Conservation (phyloP, 1,284 basidiomycete genomes). For the Fomitiporia mediterranea region DNA sequence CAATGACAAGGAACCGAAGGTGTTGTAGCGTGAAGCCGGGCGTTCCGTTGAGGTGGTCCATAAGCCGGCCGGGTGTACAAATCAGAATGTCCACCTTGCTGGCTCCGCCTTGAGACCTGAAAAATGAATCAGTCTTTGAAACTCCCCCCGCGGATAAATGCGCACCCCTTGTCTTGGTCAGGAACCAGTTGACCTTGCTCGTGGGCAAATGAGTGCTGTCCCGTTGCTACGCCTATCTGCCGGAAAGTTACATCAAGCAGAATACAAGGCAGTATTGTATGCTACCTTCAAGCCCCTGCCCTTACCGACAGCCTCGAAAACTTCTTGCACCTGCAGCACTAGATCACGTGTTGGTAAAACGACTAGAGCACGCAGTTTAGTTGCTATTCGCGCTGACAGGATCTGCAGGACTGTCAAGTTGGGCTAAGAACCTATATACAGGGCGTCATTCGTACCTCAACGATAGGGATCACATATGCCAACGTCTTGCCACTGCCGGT, state of each 20-base stretch:
- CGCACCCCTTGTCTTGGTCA: conserved; percentile 46
- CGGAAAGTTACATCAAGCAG: conserved; percentile 8
- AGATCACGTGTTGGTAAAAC: conserved; percentile 94
- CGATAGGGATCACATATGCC: conserved; percentile 88
- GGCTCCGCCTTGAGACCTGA: conserved; percentile 67
- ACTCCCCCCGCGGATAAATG: conserved; percentile 7
- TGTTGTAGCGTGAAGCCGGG: conserved; percentile 91
- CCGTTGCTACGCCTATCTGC: conserved; percentile 76
- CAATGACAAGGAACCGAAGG: conserved; percentile 91
- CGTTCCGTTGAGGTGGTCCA: conserved; percentile 89
- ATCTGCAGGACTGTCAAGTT: conserved; percentile 41
- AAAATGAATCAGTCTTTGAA: conserved; percentile 5
- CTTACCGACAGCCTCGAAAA: conserved; percentile 80
- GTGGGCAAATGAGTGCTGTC: conserved; percentile 80
- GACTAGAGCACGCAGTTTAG: conserved; percentile 84
- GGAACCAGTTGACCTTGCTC: conserved; percentile 72
- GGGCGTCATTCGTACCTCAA: conserved; percentile 56
- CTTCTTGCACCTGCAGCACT: conserved; percentile 91
- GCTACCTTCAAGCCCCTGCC: conserved; percentile 83
- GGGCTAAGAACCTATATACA: conserved; percentile 4
- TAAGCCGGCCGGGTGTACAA: conserved; percentile 91
- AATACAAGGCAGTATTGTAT: neutral
- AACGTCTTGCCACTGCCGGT: conserved; percentile 98
- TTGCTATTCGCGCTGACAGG: conserved; percentile 69
- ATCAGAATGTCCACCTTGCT: conserved; percentile 93